Evolutionary conservation across 345 rosid genomes (phyloP), one percentile per base, ranked within the genome.

Genomic region (Camelina hispida): DNA sequence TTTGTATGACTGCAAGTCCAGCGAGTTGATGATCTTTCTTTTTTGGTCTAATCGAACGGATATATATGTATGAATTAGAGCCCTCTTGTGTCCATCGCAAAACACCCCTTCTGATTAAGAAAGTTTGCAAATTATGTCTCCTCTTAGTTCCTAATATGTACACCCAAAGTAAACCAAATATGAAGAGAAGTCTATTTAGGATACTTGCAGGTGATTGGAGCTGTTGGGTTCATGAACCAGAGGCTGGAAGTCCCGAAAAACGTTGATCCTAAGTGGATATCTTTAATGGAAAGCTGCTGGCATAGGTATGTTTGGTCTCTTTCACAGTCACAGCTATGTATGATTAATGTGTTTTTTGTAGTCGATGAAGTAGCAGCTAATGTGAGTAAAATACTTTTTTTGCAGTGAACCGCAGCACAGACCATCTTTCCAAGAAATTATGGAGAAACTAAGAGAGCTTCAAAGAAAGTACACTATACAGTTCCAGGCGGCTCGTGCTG

Each of bases 161-260:
- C 37, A 2, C 20, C 23, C 48, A 66, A 12, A 46, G 71, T 42
- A 16, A 43, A 20, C 32, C 71, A 56, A 57, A 57, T 71, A 71
- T 78, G 71, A 78, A 78, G 68, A 78, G 47, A 65, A 62, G 47
- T 63, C 20, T 77, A 62, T 78, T 66, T 81, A 46, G 81, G 66
- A 73, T 71, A 67, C 65, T 73, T 82, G 83, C 84, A 94, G 98
- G 90, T 94, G 80, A 85, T 94, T 83, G 98, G 93, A 79, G 98
- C 98, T 69, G 98, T 91, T 25, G 98, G 98, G 35, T 91, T 87
- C 81, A 91, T 91, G 95, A 86, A 91, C 81, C 97, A 90, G 76
- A 84, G 93, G 42, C 84, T 91, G 52, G 98, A 94, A 62, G 84
- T 91, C 58, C 96, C 98, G 8, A 80, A 83, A 25, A 87, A 91